These are phyloP conservation scores for Cunninghamia lanceolata DNA, from an alignment of 75 land plant species.

Conservation along the genomic window DNA sequence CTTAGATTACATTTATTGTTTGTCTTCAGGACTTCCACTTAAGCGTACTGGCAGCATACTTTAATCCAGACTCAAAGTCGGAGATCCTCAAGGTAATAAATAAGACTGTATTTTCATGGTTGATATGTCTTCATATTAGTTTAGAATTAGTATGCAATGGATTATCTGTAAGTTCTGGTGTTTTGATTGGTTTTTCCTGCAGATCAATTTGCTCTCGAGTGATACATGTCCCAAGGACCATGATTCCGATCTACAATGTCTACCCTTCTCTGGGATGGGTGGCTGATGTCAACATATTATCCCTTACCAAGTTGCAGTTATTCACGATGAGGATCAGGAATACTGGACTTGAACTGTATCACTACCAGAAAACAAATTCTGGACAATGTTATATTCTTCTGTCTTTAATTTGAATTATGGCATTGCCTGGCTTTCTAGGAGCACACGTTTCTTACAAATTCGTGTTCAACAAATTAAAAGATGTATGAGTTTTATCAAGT, in stretches of 20 bases:
- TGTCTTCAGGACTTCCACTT: constrained; percentile 74
- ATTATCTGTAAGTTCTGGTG: background rate
- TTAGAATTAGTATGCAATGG: background rate
- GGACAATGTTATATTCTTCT: background rate
- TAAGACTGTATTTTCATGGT: background rate
- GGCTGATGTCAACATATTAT: background rate
- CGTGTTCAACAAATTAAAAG: background rate
- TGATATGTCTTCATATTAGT: background rate
- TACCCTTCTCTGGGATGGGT: constrained; percentile 14
- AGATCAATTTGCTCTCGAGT: constrained; percentile 13
- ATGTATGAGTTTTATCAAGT: background rate
- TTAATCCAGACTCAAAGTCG: constrained; percentile 67
- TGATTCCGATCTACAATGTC: constrained; percentile 1
- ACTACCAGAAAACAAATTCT: background rate
- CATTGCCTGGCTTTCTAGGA: background rate
- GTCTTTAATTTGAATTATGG: background rate
- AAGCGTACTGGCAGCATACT: constrained; percentile 76
- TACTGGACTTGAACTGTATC: background rate
- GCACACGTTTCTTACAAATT: background rate
- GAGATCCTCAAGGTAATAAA: constrained; percentile 74
- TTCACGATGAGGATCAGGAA: background rate
- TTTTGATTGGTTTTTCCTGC: background rate
- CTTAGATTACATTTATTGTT: background rate
- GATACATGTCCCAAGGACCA: background rate
- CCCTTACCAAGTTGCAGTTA: background rate